These are phyloP conservation scores for Sarocladiaceae sp. DNA, from an alignment of 2,329 filamentous ascomycete species.

Conservation along the genomic window DNA sequence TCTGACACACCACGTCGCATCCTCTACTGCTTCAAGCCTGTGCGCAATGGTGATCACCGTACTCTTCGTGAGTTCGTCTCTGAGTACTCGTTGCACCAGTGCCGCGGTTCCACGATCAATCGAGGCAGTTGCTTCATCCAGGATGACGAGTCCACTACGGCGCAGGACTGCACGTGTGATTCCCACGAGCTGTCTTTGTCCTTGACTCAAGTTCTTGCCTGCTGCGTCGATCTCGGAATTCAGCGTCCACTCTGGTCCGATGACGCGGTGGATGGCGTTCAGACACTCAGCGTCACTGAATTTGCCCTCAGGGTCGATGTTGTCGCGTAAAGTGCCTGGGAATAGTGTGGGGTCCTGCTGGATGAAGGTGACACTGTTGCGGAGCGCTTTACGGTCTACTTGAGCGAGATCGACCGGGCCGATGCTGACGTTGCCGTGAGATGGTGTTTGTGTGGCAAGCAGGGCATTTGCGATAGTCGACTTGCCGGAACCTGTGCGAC, in stretches of 20 bases:
- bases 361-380: conserved; percentile 57
- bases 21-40: conserved; percentile 56
- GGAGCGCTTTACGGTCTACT: conserved; percentile 51
- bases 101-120: conserved; percentile 57
- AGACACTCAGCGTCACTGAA: conserved; percentile 47
- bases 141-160: conserved; percentile 54
- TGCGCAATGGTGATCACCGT: conserved; percentile 67
- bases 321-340: conserved; percentile 54
- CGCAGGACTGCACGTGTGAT: conserved; percentile 57
- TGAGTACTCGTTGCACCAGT: conserved; percentile 52
- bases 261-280: conserved; percentile 52
- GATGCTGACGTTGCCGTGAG: conserved; percentile 46
- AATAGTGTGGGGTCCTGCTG: conserved; percentile 62
- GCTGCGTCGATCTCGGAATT: conserved; percentile 52
- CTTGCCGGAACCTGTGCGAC: conserved; percentile 83
- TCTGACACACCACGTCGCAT: conserved; percentile 51
- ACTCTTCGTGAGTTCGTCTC: conserved; percentile 48
- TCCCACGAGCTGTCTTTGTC: conserved; percentile 58
- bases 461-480: conserved; percentile 65
- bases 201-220: conserved; percentile 59
- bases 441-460: conserved; percentile 50
- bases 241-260: conserved; percentile 46
- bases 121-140: conserved; percentile 63
- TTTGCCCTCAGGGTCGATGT: conserved; percentile 65
- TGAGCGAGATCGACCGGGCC: conserved; percentile 48